A percentile compares a stretch with the other conserved stretches of the same genome.
Evolutionary conservation across 2,329 filamentous ascomycete genomes (phyloP).

Genomic region (Zasmidium citrigriseum): DNA sequence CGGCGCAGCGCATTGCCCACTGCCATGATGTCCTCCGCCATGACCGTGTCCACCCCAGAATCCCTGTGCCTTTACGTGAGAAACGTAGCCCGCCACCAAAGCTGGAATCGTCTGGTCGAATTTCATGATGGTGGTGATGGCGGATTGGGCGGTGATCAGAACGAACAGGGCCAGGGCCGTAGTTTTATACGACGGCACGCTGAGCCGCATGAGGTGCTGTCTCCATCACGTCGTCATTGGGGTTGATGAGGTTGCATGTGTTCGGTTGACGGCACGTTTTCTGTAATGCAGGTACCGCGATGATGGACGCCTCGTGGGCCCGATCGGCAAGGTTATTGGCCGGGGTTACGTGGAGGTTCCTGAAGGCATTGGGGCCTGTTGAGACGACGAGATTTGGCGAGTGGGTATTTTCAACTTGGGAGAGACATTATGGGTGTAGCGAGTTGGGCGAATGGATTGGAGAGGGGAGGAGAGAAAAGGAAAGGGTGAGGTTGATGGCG

Average conservation of each 20-base stretch:
- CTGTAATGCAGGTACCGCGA: not conserved
- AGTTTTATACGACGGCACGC: conserved; percentile 24
- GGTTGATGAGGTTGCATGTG: not conserved
- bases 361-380: not conserved
- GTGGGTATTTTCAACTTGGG: not conserved
- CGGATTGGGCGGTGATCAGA: conserved; percentile 28
- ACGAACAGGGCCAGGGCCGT: conserved; percentile 26
- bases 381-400: not conserved
- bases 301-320: conserved; percentile 2
- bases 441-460: not conserved
- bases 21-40: not conserved
- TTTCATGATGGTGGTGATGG: conserved; percentile 32
- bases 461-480: not conserved
- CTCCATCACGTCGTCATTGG: no score
- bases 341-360: not conserved
- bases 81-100: conserved; percentile 18
- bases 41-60: not conserved
- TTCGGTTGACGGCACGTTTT: not conserved
- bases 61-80: not conserved
- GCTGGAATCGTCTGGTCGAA: conserved; percentile 23
- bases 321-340: conserved; percentile 5
- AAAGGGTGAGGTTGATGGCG: not conserved
- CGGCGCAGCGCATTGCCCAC: conserved; percentile 12
- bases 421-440: not conserved
- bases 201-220: conserved; percentile 12